phyloP scores from a whole-genome alignment of 2,329 filamentous ascomycete genomes.

The Fusarium lateritium region DNA sequence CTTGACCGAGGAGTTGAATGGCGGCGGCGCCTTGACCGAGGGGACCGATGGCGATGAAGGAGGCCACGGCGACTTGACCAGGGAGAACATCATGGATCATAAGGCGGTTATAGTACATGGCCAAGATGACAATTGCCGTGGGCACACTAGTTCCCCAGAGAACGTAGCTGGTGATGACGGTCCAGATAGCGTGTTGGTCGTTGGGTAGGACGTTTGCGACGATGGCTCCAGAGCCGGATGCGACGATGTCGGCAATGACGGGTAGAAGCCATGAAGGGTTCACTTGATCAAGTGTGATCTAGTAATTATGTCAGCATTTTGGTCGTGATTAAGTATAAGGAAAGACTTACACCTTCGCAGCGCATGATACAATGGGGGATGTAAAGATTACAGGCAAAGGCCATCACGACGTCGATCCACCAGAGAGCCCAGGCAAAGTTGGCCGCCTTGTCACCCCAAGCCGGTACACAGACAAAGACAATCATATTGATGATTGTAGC shows the following conservation, averaged over 20 bases:
- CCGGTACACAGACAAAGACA: slow-evolving; percentile 67
- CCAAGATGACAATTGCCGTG: slow-evolving; percentile 69
- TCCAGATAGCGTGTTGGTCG: slow-evolving; percentile 65
- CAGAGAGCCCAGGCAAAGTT: slow-evolving; percentile 67
- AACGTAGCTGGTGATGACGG: slow-evolving; percentile 70
- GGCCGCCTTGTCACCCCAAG: slow-evolving; percentile 69
- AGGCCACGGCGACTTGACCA: slow-evolving; percentile 72
- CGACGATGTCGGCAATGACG: slow-evolving; percentile 73
- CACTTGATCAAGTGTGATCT: slow-evolving; percentile 57
- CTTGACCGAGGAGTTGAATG: slow-evolving; percentile 60
- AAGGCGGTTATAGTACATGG: slow-evolving; percentile 74
- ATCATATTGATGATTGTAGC: slow-evolving; percentile 74
- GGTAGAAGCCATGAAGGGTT: slow-evolving; percentile 74
- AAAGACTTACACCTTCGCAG: slow-evolving; percentile 52
- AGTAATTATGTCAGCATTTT: slow-evolving; percentile 41
- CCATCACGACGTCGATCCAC: slow-evolving; percentile 65
- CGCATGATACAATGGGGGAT: slow-evolving; percentile 64
- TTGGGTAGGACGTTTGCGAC: slow-evolving; percentile 69
- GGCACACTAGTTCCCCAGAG: slow-evolving; percentile 71
- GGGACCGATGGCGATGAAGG: slow-evolving; percentile 74
- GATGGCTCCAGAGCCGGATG: slow-evolving; percentile 69
- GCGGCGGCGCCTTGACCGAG: slow-evolving; percentile 73
- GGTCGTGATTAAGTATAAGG: slow-evolving; percentile 46
- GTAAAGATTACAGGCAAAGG: slow-evolving; percentile 62
- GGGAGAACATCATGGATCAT: slow-evolving; percentile 72